phyloP scores from a whole-genome alignment of 2,329 filamentous ascomycete genomes.

The Zymoseptoria tritici region DNA sequence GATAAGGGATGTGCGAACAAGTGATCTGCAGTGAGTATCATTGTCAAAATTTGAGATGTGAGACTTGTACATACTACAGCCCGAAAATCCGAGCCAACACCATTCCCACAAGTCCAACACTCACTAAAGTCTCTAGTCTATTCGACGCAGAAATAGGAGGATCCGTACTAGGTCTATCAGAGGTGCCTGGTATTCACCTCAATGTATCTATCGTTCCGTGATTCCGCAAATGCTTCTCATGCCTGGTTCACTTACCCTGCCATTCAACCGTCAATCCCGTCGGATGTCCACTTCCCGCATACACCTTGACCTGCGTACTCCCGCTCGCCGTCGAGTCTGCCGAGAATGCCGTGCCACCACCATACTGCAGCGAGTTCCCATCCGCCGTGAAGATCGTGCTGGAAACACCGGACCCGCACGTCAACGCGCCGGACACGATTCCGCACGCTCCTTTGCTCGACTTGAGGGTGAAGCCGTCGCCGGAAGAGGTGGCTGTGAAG shows the following conservation, averaged over 20 bases:
- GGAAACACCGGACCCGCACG: constrained; percentile 46
- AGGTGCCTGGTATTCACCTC: background rate
- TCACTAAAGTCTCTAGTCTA: background rate
- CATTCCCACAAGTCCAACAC: background rate
- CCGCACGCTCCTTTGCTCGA: constrained; percentile 55
- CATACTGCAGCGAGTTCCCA: constrained; percentile 32
- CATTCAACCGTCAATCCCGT: constrained; percentile 32
- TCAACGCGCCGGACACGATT: constrained; percentile 47
- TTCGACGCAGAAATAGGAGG: background rate
- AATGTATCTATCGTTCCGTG: background rate
- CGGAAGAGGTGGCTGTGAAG: constrained; percentile 46
- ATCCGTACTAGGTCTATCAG: background rate
- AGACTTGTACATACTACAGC: background rate
- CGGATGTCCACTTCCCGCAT: constrained; percentile 27
- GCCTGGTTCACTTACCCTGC: constrained; percentile 23
- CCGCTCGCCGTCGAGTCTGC: constrained; percentile 38
- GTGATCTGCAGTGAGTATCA: too few species aligned
- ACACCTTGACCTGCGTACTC: constrained; percentile 39
- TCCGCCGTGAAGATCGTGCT: constrained; percentile 36
- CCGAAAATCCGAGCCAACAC: background rate
- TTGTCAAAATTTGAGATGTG: background rate
- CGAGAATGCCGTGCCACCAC: constrained; percentile 36
- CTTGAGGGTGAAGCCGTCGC: constrained; percentile 48
- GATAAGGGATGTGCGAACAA: too few species aligned
- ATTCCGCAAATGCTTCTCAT: too few species aligned